Conservation (phyloP, 768 basidiomycete genomes). For the Kondoa subrosea region DNA sequence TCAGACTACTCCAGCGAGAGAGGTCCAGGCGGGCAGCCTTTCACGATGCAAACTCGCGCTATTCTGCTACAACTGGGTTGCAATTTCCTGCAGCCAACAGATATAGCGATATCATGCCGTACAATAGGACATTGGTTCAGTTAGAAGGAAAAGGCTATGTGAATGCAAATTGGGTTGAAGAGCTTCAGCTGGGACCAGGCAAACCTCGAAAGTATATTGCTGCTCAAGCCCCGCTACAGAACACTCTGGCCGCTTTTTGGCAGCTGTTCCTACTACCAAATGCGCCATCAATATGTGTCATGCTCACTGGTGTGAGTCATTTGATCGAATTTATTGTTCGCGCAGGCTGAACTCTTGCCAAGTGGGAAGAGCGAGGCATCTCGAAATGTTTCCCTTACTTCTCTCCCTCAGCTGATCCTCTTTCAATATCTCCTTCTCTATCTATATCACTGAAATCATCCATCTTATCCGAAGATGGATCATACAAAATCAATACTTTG, state of each 20-base stretch:
- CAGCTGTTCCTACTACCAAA: not conserved
- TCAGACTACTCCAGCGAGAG: not conserved
- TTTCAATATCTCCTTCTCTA: not conserved
- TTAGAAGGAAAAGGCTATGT: not conserved
- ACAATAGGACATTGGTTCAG: not conserved
- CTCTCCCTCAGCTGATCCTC: not conserved
- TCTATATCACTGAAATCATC: not conserved
- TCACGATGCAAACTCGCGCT: not conserved
- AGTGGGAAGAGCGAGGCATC: not conserved
- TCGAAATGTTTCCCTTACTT: not conserved
- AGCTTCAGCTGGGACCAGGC: not conserved
- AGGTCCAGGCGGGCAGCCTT: not conserved
- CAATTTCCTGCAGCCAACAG: not conserved
- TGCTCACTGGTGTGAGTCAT: not conserved
- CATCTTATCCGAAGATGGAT: not conserved
- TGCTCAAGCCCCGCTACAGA: not conserved
- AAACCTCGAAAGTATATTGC: not conserved
- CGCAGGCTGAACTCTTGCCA: not conserved
- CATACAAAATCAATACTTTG: not conserved
- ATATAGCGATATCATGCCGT: not conserved
- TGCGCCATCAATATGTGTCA: not conserved
- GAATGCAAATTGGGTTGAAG: not conserved
- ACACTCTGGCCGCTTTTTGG: not conserved
- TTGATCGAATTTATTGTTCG: not conserved
- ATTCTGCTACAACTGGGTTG: not conserved